phyloP scores from a whole-genome alignment of 495 filamentous ascomycete genomes.

The Neurospora cerealis region DNA sequence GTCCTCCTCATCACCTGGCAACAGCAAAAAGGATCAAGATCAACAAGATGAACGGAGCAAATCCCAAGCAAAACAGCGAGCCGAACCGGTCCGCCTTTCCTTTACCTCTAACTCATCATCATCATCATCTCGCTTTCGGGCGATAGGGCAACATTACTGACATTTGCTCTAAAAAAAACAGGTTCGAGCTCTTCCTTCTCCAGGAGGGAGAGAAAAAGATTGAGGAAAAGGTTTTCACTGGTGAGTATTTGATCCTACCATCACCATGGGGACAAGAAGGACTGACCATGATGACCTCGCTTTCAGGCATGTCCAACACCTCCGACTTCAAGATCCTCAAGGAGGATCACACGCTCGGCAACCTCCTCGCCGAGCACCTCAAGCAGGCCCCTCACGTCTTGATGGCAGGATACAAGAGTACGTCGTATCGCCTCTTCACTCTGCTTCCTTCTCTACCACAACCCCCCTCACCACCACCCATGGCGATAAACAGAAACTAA shows the following conservation, averaged over 20 bases:
- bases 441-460: background rate
- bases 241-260: constrained; percentile 38
- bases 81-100: background rate
- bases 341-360: constrained; percentile 94
- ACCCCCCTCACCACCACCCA: too few species aligned
- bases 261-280: background rate
- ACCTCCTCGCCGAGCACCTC: constrained; percentile 74
- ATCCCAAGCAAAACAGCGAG: background rate
- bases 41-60: background rate
- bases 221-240: constrained; percentile 71
- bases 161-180: constrained; percentile 25
- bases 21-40: background rate
- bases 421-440: constrained; percentile 3
- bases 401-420: constrained; percentile 83
- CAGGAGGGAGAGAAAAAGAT: constrained; percentile 86
- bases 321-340: constrained; percentile 91
- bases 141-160: constrained; percentile 5
- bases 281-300: background rate
- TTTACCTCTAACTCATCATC: background rate
- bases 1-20: background rate
- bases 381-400: constrained; percentile 66
- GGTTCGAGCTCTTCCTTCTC: constrained; percentile 87
- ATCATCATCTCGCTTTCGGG: background rate
- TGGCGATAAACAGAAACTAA: background rate
- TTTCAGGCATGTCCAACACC: constrained; percentile 66